Evolutionary conservation across 2,329 filamentous ascomycete species (phyloP).

Genomic region (Grosmannia penicillata): DNA sequence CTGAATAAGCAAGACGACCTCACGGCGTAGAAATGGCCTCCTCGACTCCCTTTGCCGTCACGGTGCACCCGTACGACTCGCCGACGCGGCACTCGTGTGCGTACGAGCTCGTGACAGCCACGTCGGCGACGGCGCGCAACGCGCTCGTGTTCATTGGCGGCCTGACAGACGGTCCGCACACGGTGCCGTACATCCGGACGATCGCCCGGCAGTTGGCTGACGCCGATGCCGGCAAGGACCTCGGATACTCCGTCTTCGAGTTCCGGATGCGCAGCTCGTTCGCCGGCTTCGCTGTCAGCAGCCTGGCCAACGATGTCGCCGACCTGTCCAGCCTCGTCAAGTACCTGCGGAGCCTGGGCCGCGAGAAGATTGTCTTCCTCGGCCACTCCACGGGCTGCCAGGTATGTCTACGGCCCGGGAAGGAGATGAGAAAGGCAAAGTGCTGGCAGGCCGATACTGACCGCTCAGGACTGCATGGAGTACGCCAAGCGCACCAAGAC

Average conservation of each 20-base stretch:
- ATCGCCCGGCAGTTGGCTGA: conserved; percentile 28
- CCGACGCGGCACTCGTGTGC: conserved; percentile 11
- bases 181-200: conserved; percentile 38
- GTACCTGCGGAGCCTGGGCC: conserved; percentile 35
- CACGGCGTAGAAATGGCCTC: too few relatives aligned
- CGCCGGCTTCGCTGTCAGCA: conserved; percentile 33
- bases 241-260: conserved; percentile 40
- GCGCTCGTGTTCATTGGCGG: conserved; percentile 57
- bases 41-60: conserved; percentile 11
- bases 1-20: too few relatives aligned
- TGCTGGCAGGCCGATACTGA: neutral
- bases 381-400: conserved; percentile 46
- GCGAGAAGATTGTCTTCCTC: conserved; percentile 36
- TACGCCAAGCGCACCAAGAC: conserved; percentile 31
- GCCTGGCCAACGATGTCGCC: conserved; percentile 34
- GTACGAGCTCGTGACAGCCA: conserved; percentile 12
- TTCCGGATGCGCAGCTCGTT: conserved; percentile 40
- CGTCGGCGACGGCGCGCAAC: conserved; percentile 21
- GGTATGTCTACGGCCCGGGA: conserved; percentile 21
- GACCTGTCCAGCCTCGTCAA: conserved; percentile 37
- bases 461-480: conserved; percentile 37
- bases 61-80: conserved; percentile 15
- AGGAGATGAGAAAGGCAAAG: too few relatives aligned
- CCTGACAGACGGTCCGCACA: conserved; percentile 54
- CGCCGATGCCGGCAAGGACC: conserved; percentile 15